Evolutionary conservation across 192 early-diverging fungal genomes (phyloP).

Genomic region (Linnemannia hyalina): DNA sequence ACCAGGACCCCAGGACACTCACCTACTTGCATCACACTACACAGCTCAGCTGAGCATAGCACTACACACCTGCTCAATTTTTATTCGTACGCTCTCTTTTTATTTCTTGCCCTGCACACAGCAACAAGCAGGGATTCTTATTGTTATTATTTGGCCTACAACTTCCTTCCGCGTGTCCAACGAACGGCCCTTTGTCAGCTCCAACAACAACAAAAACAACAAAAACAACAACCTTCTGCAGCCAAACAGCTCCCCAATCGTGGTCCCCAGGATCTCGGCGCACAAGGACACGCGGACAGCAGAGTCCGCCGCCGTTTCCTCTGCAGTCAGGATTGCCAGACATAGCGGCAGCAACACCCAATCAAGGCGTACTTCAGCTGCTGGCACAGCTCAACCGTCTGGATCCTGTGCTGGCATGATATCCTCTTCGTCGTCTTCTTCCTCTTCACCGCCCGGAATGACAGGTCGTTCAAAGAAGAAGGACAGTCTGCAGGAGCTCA

Average conservation of each 20-base stretch:
- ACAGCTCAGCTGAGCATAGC: not conserved
- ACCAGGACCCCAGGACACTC: not conserved
- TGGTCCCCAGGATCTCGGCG: constrained; percentile 8
- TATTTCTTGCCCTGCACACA: not conserved
- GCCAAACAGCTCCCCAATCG: not conserved
- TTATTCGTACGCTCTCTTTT: not conserved
- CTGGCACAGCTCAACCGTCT: constrained; percentile 2
- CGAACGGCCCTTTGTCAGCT: not conserved
- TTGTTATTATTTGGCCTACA: not conserved
- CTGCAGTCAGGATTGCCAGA: not conserved
- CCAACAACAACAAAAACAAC: not conserved
- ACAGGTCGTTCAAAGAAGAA: constrained; percentile 35
- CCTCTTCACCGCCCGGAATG: not conserved
- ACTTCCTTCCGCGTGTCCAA: not conserved
- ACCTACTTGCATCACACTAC: not conserved
- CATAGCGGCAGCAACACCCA: not conserved
- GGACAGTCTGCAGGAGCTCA: constrained; percentile 36
- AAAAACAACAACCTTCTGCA: not conserved
- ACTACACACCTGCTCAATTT: not conserved
- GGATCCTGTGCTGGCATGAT: not conserved
- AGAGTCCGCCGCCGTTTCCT: not conserved
- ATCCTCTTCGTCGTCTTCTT: not conserved
- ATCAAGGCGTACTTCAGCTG: not conserved
- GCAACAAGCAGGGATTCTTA: not conserved
- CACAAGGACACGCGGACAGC: not conserved